phyloP scores from a whole-genome alignment of 495 filamentous ascomycete genomes.

The Chaetomium tenue region DNA sequence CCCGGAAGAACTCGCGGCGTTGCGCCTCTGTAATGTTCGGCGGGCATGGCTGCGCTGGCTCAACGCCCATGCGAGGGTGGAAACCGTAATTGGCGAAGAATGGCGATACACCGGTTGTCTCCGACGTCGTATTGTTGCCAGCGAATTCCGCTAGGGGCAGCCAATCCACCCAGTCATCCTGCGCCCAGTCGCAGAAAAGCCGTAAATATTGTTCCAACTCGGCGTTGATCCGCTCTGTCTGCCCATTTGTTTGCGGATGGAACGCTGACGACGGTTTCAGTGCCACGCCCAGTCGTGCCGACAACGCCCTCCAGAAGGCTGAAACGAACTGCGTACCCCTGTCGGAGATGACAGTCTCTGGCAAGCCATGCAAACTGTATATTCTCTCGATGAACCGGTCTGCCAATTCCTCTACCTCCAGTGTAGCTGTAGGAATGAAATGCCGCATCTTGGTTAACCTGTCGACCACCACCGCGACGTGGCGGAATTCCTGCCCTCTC shows the following conservation, averaged over 20 bases:
- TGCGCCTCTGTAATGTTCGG: neutral
- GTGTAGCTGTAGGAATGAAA: neutral
- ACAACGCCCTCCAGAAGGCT: too few relatives aligned
- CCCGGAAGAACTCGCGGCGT: neutral
- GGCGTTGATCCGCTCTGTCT: neutral
- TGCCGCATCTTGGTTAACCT: constrained; percentile 4
- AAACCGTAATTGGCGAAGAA: constrained; percentile 9
- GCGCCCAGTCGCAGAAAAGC: neutral
- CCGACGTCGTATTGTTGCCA: constrained; percentile 1
- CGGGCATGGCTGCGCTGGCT: neutral
- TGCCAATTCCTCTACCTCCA: neutral
- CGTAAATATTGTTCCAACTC: constrained; percentile 4
- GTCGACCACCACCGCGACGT: neutral
- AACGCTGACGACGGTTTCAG: neutral
- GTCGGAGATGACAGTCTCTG: neutral
- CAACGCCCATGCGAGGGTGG: neutral
- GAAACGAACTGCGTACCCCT: too few relatives aligned
- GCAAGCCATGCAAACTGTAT: neutral
- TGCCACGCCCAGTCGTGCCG: too few relatives aligned
- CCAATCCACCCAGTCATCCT: constrained; percentile 9
- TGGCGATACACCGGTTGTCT: neutral
- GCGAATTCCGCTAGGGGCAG: constrained; percentile 1
- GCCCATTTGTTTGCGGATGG: neutral
- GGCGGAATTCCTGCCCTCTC: neutral
- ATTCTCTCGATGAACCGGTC: neutral